phyloP scores from a whole-genome alignment of 2,329 filamentous ascomycete genomes.

The Escovopsis weberi region DNA sequence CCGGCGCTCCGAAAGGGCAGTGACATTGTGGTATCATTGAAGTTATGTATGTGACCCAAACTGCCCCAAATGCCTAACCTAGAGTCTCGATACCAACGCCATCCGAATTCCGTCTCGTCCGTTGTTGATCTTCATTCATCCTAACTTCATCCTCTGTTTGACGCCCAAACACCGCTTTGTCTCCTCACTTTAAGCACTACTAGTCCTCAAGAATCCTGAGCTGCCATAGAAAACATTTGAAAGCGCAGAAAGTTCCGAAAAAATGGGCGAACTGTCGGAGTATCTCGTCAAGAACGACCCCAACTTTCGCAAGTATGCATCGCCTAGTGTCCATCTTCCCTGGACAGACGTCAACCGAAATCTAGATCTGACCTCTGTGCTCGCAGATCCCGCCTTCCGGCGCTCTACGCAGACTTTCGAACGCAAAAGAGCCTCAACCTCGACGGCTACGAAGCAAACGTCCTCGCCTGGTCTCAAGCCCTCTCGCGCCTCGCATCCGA shows the following conservation, averaged over 20 bases:
- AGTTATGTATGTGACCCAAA: no score
- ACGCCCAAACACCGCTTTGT: no score
- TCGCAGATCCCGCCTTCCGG: conserved; percentile 58
- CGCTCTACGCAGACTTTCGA: conserved; percentile 78
- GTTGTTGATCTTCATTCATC: no score
- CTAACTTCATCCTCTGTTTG: no score
- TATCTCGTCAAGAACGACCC: conserved; percentile 48
- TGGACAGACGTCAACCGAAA: no score
- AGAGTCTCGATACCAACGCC: no score
- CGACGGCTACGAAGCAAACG: conserved; percentile 71
- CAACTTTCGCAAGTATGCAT: conserved; percentile 41
- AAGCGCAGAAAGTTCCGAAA: background rate
- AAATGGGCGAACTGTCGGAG: conserved; percentile 53
- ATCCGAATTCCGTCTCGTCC: no score
- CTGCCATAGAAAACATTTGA: background rate
- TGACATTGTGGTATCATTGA: no score
- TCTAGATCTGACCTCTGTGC: background rate
- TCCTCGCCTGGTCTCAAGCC: conserved; percentile 63
- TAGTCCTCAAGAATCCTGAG: background rate
- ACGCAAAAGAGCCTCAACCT: conserved; percentile 63
- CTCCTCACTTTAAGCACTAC: no score
- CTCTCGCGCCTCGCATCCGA: conserved; percentile 53
- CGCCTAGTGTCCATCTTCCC: background rate
- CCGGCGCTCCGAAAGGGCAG: no score
- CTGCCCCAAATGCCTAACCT: no score